phyloP scores from a whole-genome alignment of 768 basidiomycete genomes.

The Lactifluus volemus region DNA sequence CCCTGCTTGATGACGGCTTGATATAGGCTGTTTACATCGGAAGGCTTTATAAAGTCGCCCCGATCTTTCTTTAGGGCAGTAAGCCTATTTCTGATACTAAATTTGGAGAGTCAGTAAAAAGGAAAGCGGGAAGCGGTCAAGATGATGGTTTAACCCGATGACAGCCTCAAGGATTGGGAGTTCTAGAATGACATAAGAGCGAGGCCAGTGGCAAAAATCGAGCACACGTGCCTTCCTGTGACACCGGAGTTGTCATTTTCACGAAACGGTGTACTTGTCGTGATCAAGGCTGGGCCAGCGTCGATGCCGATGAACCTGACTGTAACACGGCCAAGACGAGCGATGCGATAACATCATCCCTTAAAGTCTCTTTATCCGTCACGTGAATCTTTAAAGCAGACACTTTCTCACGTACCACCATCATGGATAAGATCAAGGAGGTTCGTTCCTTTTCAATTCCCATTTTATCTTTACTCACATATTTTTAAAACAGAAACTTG shows the following conservation, averaged over 20 bases:
- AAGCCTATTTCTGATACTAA: conserved; percentile 88
- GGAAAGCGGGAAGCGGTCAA: not conserved
- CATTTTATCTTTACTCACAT: not conserved
- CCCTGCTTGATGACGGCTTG: conserved; percentile 92
- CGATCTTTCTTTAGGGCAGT: conserved; percentile 92
- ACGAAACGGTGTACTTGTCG: not conserved
- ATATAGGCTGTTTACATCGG: conserved; percentile 91
- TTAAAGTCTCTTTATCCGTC: not conserved
- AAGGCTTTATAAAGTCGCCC: conserved; percentile 84
- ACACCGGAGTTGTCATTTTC: conserved; percentile 54
- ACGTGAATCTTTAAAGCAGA: conserved; percentile 5
- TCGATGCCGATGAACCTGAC: not conserved
- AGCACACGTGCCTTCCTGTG: conserved; percentile 60
- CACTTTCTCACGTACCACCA: conserved; percentile 17
- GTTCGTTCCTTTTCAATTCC: conserved; percentile 18
- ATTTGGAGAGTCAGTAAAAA: not conserved
- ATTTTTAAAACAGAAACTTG: conserved; percentile 55
- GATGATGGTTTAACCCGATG: conserved; percentile 59
- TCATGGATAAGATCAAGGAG: conserved; percentile 44
- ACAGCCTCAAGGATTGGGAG: conserved; percentile 90
- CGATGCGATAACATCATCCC: not conserved
- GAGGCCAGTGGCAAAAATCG: conserved; percentile 20
- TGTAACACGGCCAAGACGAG: not conserved
- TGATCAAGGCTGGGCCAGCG: not conserved
- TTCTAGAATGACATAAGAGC: conserved; percentile 42